Evolutionary conservation across 768 basidiomycete species (phyloP).

Genomic region (Rhodotorula graminis): DNA sequence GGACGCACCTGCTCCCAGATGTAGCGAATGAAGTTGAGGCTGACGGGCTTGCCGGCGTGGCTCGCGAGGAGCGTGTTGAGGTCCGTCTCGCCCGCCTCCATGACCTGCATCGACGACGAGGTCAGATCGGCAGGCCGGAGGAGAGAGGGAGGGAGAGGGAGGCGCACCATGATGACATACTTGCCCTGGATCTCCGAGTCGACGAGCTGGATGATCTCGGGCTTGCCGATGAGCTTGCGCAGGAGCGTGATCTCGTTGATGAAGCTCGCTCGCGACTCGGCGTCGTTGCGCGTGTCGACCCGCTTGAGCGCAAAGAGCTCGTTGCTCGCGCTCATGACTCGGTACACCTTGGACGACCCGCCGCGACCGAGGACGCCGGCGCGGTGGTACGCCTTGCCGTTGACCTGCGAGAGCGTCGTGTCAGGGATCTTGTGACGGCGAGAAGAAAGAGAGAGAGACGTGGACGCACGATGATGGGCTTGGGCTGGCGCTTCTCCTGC

Average conservation of each 20-base stretch:
- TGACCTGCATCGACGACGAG: slow-evolving; percentile 52
- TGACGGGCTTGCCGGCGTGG: slow-evolving; percentile 73
- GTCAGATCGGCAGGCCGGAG: too few relatives aligned
- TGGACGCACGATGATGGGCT: slow-evolving; percentile 21
- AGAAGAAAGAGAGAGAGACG: background rate
- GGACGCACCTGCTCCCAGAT: slow-evolving; percentile 91
- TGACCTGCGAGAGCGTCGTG: slow-evolving; percentile 22
- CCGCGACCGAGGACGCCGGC: slow-evolving; percentile 69
- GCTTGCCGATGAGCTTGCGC: slow-evolving; percentile 89
- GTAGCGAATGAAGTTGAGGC: slow-evolving; percentile 90
- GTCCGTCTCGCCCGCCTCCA: slow-evolving; percentile 97
- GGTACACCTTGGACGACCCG: slow-evolving; percentile 91
- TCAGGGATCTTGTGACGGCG: background rate
- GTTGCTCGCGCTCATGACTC: slow-evolving; percentile 70
- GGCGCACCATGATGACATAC: slow-evolving; percentile 60
- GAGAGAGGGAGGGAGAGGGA: background rate
- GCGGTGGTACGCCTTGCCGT: slow-evolving; percentile 41
- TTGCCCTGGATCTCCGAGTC: slow-evolving; percentile 83
- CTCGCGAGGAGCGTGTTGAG: slow-evolving; percentile 68
- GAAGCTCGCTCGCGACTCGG: slow-evolving; percentile 83
- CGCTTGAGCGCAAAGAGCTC: slow-evolving; percentile 87
- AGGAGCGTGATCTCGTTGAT: slow-evolving; percentile 93
- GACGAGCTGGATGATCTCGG: slow-evolving; percentile 80
- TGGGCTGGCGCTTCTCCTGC: slow-evolving; percentile 17
- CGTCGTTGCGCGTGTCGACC: slow-evolving; percentile 75